These are phyloP conservation scores for Boletus subcaerulescens DNA, from an alignment of 768 basidiomycete genomes.

Conservation along the genomic window DNA sequence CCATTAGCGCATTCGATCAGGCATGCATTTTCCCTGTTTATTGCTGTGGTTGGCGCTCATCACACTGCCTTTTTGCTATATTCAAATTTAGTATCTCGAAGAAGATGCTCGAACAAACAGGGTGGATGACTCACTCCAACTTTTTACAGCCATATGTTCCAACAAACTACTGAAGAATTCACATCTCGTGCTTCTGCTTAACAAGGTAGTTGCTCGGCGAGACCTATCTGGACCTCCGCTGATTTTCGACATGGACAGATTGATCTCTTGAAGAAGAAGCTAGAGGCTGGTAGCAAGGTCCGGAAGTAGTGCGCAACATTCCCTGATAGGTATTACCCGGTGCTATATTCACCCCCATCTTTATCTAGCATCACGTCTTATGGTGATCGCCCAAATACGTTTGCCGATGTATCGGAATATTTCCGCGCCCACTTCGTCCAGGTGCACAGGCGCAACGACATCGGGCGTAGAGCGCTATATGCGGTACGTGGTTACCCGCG, in stretches of 20 bases:
- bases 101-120: slow-evolving; percentile 78
- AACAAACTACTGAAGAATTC: slow-evolving; percentile 72
- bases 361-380: slow-evolving; percentile 68
- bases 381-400: slow-evolving; percentile 68
- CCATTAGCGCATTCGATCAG: slow-evolving; percentile 87
- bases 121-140: slow-evolving; percentile 77
- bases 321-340: not conserved
- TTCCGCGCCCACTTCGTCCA: slow-evolving; percentile 85
- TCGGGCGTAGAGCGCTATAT: slow-evolving; percentile 56
- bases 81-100: slow-evolving; percentile 60
- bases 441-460: slow-evolving; percentile 66
- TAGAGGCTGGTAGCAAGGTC: slow-evolving; percentile 63
- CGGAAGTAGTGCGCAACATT: slow-evolving; percentile 65
- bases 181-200: slow-evolving; percentile 72
- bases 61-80: slow-evolving; percentile 11
- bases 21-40: slow-evolving; percentile 33
- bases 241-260: slow-evolving; percentile 39
- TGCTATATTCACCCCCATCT: not conserved
- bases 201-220: slow-evolving; percentile 52
- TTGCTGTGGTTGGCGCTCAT: not conserved
- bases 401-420: slow-evolving; percentile 68
- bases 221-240: not conserved
- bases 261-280: slow-evolving; percentile 70
- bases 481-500: slow-evolving; percentile 46
- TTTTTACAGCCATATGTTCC: slow-evolving; percentile 72